Evolutionary conservation across 208 protist species (phyloP), one percentile per base, ranked within the genome.

Genomic region (Trypanosoma cruzi): DNA sequence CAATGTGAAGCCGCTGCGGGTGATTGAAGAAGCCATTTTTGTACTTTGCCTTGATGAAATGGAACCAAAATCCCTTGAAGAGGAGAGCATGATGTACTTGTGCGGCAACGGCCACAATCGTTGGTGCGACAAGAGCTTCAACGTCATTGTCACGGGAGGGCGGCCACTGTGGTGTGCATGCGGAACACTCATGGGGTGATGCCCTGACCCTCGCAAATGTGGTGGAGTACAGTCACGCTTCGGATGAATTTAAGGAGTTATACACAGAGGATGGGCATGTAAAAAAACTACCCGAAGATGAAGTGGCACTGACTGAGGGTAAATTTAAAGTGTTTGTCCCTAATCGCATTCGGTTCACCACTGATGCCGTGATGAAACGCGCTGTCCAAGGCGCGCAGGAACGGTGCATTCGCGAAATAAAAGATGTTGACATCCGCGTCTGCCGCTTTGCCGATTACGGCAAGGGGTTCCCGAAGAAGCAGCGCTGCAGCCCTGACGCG

Each of bases 91-190:
- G 34, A n/a, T 42, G 26, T 90, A 85, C 68, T 77, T 93, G 29
- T 86, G 81, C 66, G 85, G 89, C 44, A 86, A 88, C 66, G 86
- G 86, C 20, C 68, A 76, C 49, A 90, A 84, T 65, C 69, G 86
- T 42, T 95, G 89, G 89, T 81, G 75, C 52, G 89, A 95, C 66
- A 95, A 95, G 74, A 89, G 82, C 68, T 93, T 95, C 72, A 89
- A 90, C 73, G 62, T 92, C 13, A 77, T 93, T 40, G 72, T 92
- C 14, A 68, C 64, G 54, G n/a, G 57, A 68, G 32, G 81, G 92
- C 69, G 86, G 80, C 16, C 73, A 68, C 22, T 79, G 79, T 13
- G 89, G 89, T 18, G 65, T 86, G 49, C 84, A 95, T 66, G 86
- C 85, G 14, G 89, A 95, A 83, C 86, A 92, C 79, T 90, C 85